phyloP scores from a whole-genome alignment of 1,284 basidiomycete genomes.

The Leucoagaricus sp. region DNA sequence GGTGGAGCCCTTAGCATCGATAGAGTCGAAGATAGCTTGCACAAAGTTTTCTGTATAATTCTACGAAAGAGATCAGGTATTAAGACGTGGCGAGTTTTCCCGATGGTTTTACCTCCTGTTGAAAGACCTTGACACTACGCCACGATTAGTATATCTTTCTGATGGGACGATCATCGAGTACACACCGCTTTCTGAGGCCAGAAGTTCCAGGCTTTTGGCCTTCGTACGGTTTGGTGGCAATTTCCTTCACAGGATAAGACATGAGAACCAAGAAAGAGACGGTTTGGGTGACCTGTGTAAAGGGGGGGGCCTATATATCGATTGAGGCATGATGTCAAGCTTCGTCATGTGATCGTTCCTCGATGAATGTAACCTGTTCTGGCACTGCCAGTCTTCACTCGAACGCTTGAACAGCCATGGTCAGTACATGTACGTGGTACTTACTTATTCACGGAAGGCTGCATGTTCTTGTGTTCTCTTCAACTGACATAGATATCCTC shows the following conservation, averaged over 20 bases:
- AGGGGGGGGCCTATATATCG: constrained; percentile 20
- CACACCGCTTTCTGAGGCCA: constrained; percentile 88
- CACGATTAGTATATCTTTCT: constrained; percentile 19
- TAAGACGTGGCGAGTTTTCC: constrained; percentile 9
- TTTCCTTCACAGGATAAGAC: constrained; percentile 55
- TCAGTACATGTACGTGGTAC: no score
- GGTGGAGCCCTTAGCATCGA: constrained; percentile 81
- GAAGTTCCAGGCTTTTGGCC: constrained; percentile 97
- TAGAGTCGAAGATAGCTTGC: constrained; percentile 92
- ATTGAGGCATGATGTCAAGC: constrained; percentile 31
- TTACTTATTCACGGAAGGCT: no score
- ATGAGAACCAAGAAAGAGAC: constrained; percentile 28
- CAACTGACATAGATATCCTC: no score
- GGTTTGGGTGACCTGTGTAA: neutral
- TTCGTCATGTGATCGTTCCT: constrained; percentile 17
- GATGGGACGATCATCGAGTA: constrained; percentile 20
- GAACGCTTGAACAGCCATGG: no score
- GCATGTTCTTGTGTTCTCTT: no score
- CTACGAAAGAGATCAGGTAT: constrained; percentile 36
- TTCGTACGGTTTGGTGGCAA: constrained; percentile 76
- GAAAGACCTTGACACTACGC: constrained; percentile 87
- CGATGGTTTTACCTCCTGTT: constrained; percentile 67
- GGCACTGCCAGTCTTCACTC: neutral
- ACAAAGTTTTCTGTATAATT: constrained; percentile 99
- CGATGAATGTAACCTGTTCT: neutral